These are phyloP conservation scores for Musa troglodytarum DNA, from an alignment of 176 grass and related monocot species.

Conservation along the genomic window DNA sequence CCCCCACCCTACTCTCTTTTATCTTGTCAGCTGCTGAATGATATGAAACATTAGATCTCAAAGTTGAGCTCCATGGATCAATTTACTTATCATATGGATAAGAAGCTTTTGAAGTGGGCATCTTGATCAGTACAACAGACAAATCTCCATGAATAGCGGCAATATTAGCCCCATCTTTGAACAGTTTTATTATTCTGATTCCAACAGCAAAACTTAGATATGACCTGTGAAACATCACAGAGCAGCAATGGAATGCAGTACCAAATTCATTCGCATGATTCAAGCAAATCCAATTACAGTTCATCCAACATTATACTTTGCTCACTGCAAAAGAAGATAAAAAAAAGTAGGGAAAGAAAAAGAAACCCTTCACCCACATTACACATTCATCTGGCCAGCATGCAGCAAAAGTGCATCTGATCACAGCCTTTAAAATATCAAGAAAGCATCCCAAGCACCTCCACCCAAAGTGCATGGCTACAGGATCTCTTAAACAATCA, in stretches of 20 bases:
- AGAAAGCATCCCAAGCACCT: neutral
- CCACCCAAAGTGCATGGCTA: neutral
- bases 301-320: too few species aligned
- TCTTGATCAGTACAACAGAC: too few species aligned
- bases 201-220: neutral
- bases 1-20: neutral
- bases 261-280: neutral
- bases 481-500: neutral
- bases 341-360: neutral
- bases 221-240: neutral
- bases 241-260: neutral
- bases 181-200: neutral
- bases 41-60: too few species aligned
- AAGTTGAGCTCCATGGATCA: too few species aligned
- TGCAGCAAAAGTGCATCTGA: conserved; percentile 1
- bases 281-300: neutral
- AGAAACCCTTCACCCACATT: neutral
- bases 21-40: neutral
- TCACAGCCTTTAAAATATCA: neutral
- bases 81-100: too few species aligned
- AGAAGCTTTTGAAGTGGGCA: too few species aligned
- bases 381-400: neutral
- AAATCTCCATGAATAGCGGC: too few species aligned
- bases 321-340: neutral
- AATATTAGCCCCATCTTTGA: too few species aligned